phyloP scores from a whole-genome alignment of 2,329 filamentous ascomycete species.

The Colletotrichum trifolii region DNA sequence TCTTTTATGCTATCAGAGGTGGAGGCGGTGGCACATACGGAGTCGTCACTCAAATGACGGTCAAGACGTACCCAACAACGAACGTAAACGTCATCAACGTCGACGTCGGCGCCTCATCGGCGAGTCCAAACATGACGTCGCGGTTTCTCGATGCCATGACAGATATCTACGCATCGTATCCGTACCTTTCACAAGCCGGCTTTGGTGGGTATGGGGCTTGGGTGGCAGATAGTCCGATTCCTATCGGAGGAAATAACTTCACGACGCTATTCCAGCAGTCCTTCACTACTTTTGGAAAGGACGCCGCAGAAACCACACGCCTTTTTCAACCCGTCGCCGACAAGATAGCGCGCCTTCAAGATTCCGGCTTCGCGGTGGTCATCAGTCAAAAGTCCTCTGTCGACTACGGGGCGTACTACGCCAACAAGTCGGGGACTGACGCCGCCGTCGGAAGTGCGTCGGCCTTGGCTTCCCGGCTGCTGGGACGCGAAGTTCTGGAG shows the following conservation, averaged over 20 bases:
- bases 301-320: neutral
- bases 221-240: conserved; percentile 13
- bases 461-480: conserved; percentile 5
- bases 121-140: conserved; percentile 31
- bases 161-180: conserved; percentile 1
- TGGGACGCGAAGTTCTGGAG: conserved; percentile 8
- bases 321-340: conserved; percentile 10
- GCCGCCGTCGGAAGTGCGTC: conserved; percentile 1
- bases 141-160: conserved; percentile 16
- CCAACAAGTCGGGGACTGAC: conserved; percentile 2
- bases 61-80: conserved; percentile 40
- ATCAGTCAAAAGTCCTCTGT: conserved; percentile 8
- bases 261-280: conserved; percentile 8
- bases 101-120: conserved; percentile 44
- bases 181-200: conserved; percentile 19
- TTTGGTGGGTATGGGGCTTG: conserved; percentile 30
- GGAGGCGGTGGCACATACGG: conserved; percentile 46
- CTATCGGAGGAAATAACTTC: conserved; percentile 13
- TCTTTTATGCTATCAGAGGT: conserved; percentile 46
- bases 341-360: neutral
- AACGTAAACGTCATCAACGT: conserved; percentile 56
- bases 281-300: conserved; percentile 11
- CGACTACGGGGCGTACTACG: conserved; percentile 15
- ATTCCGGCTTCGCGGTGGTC: conserved; percentile 3
- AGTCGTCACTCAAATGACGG: conserved; percentile 42